A percentile compares a stretch with the other conserved stretches of the same genome.
Evolutionary conservation across 805 yeast genomes (phyloP).

Genomic region (Myxozyma neotropica): DNA sequence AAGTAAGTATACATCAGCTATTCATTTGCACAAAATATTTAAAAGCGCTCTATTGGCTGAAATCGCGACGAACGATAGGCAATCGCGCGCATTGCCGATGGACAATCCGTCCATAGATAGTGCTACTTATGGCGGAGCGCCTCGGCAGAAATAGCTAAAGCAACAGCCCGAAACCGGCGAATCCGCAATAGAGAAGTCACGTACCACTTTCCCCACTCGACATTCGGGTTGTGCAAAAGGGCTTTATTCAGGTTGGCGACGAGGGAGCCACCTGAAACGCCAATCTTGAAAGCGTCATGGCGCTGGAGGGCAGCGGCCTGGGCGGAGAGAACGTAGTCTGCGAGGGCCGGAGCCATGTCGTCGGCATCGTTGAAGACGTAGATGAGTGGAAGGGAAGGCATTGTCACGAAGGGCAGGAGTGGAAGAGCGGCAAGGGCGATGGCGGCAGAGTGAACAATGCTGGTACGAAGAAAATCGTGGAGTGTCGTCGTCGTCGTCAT

Average conservation of each 20-base stretch:
- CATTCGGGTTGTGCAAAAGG: conserved; percentile 68
- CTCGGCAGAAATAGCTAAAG: not conserved
- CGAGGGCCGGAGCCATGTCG: conserved; percentile 95
- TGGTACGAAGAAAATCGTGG: not conserved
- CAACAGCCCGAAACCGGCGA: not conserved
- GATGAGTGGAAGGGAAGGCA: conserved; percentile 77
- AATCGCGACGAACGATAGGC: too few relatives aligned
- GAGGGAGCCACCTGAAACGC: conserved; percentile 90
- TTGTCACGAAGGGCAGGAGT: not conserved
- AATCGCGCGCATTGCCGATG: too few relatives aligned
- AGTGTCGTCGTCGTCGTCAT: not conserved
- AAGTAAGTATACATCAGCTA: not conserved
- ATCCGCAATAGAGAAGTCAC: conserved; percentile 11
- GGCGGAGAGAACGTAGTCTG: conserved; percentile 88
- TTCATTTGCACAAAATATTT: too few relatives aligned
- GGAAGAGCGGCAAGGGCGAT: not conserved
- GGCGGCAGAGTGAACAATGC: not conserved
- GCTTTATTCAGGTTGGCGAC: conserved; percentile 87
- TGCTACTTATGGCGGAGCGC: not conserved
- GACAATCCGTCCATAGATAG: too few relatives aligned
- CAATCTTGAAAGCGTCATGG: conserved; percentile 81
- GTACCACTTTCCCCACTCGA: conserved; percentile 86
- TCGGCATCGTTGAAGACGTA: conserved; percentile 88
- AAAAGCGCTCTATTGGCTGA: too few relatives aligned
- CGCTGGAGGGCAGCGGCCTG: conserved; percentile 73